Base-by-base conservation (phyloP, 495 filamentous ascomycete species). In the Xylaria bambusicola region DNA sequence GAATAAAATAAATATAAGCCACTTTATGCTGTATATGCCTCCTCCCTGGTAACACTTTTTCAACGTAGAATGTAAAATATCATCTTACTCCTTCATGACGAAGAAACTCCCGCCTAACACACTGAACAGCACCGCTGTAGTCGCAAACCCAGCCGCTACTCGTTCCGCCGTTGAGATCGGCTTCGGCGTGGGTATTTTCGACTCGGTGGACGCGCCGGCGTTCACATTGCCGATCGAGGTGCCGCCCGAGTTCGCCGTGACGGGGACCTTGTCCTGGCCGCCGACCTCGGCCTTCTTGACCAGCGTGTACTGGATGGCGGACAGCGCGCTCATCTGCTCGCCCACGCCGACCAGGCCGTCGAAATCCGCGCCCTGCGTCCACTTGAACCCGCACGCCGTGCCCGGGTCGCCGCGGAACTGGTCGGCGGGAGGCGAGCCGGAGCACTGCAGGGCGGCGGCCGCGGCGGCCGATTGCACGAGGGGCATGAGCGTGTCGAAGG, bases 301-400 rank as follows among this genome's bases (percentile, higher is more conserved):
- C 5, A 90, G 69, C 29, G 83, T 84, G 7, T 86, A 81, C 72
- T 87, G 83, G 38, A 95, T 78, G 1, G 85, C 85, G 26, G 82
- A 82, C 33, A 94, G 71, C 4, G 86, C 86, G 56, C 82, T 82
- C 84, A 91, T 86, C 73, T 91, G 87, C 71, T 88, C 73, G n/a
- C 88, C 87, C 1, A 90, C 82, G 27, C 87, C 88, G 1, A 66
- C 65, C 3, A 67, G 52, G 2, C 72, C 74, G 52, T 77, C 77
- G 42, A 75, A 80, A 0, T n/a, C n/a, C n/a, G 36, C 62, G 9
- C 55, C 67, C 49, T 59, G 62, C 12, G 61, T 77, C 80, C 82
- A 78, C 60, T 77, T 83, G 64, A 81, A 79, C 23, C 78, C 78
- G 62, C 78, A 81, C n/a, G 77, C 78, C 4, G 78, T 82, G 29